Percentiles rank a stretch among this genome's conserved stretches.
Evolutionary conservation across 257 asterid genomes (phyloP).

Genomic region (Fraxinus pennsylvanica): DNA sequence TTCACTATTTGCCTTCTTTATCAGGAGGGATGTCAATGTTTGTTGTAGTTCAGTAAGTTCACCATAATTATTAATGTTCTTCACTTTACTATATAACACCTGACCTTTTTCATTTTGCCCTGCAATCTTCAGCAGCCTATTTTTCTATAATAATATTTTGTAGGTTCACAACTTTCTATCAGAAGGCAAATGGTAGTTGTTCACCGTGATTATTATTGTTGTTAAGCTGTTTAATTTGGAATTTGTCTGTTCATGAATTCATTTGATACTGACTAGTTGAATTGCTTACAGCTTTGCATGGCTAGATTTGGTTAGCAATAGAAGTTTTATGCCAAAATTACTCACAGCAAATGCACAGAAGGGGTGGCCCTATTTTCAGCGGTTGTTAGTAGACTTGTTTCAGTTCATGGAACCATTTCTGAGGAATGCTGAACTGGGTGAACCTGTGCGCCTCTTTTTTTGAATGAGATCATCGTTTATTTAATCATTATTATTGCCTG

Average conservation of each 20-base stretch:
- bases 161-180: background rate
- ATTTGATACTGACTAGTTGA: constrained; percentile 17
- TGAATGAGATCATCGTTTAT: background rate
- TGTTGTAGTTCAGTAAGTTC: background rate
- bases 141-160: background rate
- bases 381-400: constrained; percentile 84
- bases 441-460: constrained; percentile 65
- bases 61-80: background rate
- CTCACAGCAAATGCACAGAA: constrained; percentile 86
- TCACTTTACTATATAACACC: background rate
- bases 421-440: constrained; percentile 92
- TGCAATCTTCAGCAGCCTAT: background rate
- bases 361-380: constrained; percentile 95
- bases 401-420: constrained; percentile 97
- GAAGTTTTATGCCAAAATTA: constrained; percentile 97
- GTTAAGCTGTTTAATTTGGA: background rate
- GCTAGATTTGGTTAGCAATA: constrained; percentile 96
- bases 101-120: background rate
- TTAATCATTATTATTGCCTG: constrained; percentile 13
- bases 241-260: background rate
- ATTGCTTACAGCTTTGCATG: constrained; percentile 84
- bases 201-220: background rate
- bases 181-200: background rate
- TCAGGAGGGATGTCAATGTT: background rate
- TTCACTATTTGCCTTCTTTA: background rate